phyloP scores from a whole-genome alignment of 306 rosid genomes.

The Cucumis sativus region Cucumber_9930_V3 NC_026657.2:31346001-31346500 shows the following conservation, averaged over 20 bases:
- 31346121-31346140: too few species aligned
- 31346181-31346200: too few species aligned
- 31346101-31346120: too few species aligned
- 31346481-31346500: constrained; percentile 40
- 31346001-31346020: not conserved
- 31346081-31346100: not conserved
- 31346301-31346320: not conserved
- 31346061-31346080: not conserved
- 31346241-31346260: not conserved
- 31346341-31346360: constrained; percentile 17
- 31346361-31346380: constrained; percentile 66
- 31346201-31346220: too few species aligned
- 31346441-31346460: constrained; percentile 40
- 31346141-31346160: too few species aligned
- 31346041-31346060: not conserved
- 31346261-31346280: not conserved
- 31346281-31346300: too few species aligned
- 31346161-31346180: too few species aligned
- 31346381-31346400: constrained; percentile 75
- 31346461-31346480: constrained; percentile 74
- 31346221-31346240: not conserved
- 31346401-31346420: constrained; percentile 61
- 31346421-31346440: constrained; percentile 75
- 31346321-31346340: not conserved
- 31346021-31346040: not conserved